Conservation (phyloP, 1,284 basidiomycete genomes). For the Rhodotorula mucilaginosa region DNA sequence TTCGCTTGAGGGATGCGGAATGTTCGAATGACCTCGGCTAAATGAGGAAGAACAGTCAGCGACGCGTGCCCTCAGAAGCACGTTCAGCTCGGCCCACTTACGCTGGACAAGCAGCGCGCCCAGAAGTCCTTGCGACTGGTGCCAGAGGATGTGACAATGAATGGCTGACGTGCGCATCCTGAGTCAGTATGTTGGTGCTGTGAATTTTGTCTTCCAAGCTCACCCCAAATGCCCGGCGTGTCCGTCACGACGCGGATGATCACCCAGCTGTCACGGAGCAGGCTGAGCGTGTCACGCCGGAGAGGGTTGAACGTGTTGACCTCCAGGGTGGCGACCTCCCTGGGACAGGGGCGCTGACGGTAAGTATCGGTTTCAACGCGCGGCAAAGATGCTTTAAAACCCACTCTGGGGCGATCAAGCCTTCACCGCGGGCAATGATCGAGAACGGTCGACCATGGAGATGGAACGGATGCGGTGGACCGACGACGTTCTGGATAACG, state of each 20-base stretch:
- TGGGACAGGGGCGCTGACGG: background rate
- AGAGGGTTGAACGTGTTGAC: constrained; percentile 48
- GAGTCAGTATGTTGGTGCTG: background rate
- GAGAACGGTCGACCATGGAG: constrained; percentile 44
- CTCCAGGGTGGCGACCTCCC: constrained; percentile 16
- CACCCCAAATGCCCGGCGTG: constrained; percentile 7
- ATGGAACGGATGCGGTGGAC: constrained; percentile 48
- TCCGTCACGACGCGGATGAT: constrained; percentile 44
- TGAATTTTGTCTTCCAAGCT: no score
- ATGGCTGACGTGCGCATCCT: background rate
- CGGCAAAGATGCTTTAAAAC: background rate
- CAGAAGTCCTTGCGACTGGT: constrained; percentile 14
- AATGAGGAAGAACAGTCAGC: no score
- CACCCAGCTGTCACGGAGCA: constrained; percentile 43
- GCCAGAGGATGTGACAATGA: constrained; percentile 12
- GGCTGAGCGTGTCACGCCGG: constrained; percentile 48
- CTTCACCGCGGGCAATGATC: constrained; percentile 48
- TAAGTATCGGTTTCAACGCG: no score
- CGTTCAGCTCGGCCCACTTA: no score
- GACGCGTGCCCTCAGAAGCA: no score
- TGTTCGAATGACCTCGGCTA: background rate
- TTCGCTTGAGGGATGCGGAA: constrained; percentile 9
- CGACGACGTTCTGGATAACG: constrained; percentile 49
- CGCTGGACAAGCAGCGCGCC: constrained; percentile 14
- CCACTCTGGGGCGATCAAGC: constrained; percentile 37